phyloP scores from a whole-genome alignment of 768 basidiomycete genomes.

The Leccinum fibrillosum region DNA sequence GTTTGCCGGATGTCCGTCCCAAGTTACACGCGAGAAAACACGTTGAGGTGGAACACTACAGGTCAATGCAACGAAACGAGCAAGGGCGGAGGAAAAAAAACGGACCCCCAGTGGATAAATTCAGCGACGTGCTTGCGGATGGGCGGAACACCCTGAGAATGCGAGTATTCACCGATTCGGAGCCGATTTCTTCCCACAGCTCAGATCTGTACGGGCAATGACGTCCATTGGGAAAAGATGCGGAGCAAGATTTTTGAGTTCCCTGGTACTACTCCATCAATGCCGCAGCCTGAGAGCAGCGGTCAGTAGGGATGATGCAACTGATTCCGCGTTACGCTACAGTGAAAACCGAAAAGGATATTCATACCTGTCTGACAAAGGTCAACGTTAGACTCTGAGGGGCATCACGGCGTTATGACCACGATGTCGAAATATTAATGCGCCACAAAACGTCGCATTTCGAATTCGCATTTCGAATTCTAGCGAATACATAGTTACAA shows the following conservation, averaged over 20 bases:
- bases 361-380: slow-evolving; percentile 80
- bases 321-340: neutral
- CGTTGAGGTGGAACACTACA: neutral
- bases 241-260: slow-evolving; percentile 71
- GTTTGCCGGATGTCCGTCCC: slow-evolving; percentile 84
- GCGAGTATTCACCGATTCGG: slow-evolving; percentile 88
- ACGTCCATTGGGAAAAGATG: slow-evolving; percentile 84
- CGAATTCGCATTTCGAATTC: too few species aligned
- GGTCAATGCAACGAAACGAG: slow-evolving; percentile 5
- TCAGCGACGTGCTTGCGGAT: slow-evolving; percentile 86
- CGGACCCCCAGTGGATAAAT: slow-evolving; percentile 74
- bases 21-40: slow-evolving; percentile 46
- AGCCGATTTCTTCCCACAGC: slow-evolving; percentile 83
- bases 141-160: slow-evolving; percentile 87
- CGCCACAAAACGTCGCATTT: too few species aligned
- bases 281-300: slow-evolving; percentile 65
- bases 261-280: slow-evolving; percentile 82
- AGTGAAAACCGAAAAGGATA: neutral
- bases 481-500: too few species aligned
- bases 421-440: too few species aligned
- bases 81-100: neutral
- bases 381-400: slow-evolving; percentile 52
- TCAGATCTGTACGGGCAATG: slow-evolving; percentile 71
- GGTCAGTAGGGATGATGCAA: neutral
- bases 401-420: too few species aligned